Base-by-base conservation (phyloP, 1,139 yeast genomes). In the Yamadazyma dendronema region DNA sequence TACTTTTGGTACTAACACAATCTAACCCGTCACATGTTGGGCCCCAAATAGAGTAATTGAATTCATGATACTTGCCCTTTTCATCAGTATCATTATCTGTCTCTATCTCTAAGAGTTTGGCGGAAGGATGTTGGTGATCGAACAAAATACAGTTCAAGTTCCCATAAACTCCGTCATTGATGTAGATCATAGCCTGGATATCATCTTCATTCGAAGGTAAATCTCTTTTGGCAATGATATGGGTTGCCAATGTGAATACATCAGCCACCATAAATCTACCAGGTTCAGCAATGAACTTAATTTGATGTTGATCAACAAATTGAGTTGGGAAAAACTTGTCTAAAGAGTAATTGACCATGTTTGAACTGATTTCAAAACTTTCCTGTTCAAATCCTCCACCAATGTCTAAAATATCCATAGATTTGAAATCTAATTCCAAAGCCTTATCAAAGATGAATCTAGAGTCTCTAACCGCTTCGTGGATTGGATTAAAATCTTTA, bases 11-110 rank as follows among this genome's bases (percentile, higher is more conserved):
- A 19, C 85, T 62, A 41, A 92, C 79, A 59, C 96, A 85, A 61
- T 92, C 98, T 48, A 92, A 72, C 4, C 97, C 97, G 62, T 92
- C 98, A 65, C 98, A 92, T 16, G 97, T 92, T 34, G 97, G 98
- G 7, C 98, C 98, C 97, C 97, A 92, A 42, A 92, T 74, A 15
- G 96, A 81, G 55, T 70, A 87, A 14, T 24, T 24, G 12, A 24
- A 24, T 50, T 58, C 63, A 50, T 59, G 63, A 50, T 57, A 57
- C 44, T 40, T 49, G 51, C 48, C 56, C 47, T 43, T 45, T 37
- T 44, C 48, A 41, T 50, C 53, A 37, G 44, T 42, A 38, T 59
- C 69, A 34, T 27, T 27, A 28, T 22, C 17, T 10, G 24, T 27
- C 4, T 27, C 22, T 3, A 16, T 28, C 17, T 30, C 28, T 46